These are phyloP conservation scores for Hanseniaspora meyeri DNA, from an alignment of 805 yeast species.

Conservation along the genomic window DNA sequence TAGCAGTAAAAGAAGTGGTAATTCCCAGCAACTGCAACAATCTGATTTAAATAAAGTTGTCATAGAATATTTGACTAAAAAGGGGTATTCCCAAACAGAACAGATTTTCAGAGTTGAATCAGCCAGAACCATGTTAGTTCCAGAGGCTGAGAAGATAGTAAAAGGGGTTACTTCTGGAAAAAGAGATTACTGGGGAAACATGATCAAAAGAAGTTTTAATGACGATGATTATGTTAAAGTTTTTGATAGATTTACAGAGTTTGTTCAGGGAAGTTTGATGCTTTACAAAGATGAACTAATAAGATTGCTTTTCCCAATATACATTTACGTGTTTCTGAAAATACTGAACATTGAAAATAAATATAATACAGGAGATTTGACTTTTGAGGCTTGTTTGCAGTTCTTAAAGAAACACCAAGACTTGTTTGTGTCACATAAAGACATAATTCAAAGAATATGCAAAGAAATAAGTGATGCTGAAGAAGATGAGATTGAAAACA, in stretches of 20 bases:
- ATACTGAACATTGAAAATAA: conserved; percentile 33
- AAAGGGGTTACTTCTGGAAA: conserved; percentile 16
- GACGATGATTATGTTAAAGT: conserved; percentile 71
- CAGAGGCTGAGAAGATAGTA: conserved; percentile 23
- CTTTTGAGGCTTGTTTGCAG: conserved; percentile 63
- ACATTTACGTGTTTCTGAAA: conserved; percentile 76
- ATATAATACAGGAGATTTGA: conserved; percentile 57
- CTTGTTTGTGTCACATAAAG: not conserved
- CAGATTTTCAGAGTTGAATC: conserved; percentile 84
- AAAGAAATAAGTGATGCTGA: conserved; percentile 29
- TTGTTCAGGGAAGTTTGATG: conserved; percentile 88
- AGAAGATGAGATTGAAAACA: conserved; percentile 18
- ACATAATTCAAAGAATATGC: conserved; percentile 25
- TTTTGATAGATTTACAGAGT: conserved; percentile 63
- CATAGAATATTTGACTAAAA: conserved; percentile 79
- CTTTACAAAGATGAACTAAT: conserved; percentile 79
- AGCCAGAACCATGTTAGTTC: conserved; percentile 45
- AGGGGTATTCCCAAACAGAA: conserved; percentile 90
- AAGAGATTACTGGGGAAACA: conserved; percentile 24
- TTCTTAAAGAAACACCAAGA: conserved; percentile 68
- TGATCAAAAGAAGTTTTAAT: conserved; percentile 22
- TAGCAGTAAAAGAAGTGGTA: conserved; percentile 29
- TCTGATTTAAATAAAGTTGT: conserved; percentile 78
- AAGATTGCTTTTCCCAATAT: conserved; percentile 79
- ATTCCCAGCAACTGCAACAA: conserved; percentile 46